These are phyloP conservation scores for Chaetothyriales sp. DNA, from an alignment of 2,329 filamentous ascomycete species.

Conservation along the genomic window DNA sequence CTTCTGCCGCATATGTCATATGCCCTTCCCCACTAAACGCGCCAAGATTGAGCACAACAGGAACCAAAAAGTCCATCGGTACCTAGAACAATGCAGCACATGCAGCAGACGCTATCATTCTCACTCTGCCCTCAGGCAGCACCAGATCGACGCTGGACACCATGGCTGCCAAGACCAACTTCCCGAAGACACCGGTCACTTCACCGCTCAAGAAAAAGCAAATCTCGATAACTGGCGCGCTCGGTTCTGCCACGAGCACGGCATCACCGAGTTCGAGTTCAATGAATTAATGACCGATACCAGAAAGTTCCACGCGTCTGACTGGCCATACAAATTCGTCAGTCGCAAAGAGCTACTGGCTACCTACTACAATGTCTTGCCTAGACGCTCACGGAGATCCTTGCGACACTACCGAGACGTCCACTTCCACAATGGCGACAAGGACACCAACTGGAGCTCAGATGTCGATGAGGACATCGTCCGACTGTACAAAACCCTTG, in stretches of 20 bases:
- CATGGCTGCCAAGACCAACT: slow-evolving; percentile 6
- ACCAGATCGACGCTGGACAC: slow-evolving; percentile 9
- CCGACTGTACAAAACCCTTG: slow-evolving; percentile 20
- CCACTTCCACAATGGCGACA: slow-evolving; percentile 28
- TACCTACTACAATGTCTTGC: slow-evolving; percentile 24
- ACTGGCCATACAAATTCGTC: slow-evolving; percentile 12
- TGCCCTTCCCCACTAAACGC: slow-evolving; percentile 1
- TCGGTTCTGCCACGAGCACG: slow-evolving; percentile 13
- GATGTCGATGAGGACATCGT: slow-evolving; percentile 31
- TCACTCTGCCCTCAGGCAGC: slow-evolving; percentile 5
- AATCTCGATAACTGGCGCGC: slow-evolving; percentile 13
- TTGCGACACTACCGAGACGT: slow-evolving; percentile 30
- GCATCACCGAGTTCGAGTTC: slow-evolving; percentile 12
- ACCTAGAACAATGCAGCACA: slow-evolving; percentile 3
- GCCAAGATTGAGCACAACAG: slow-evolving; percentile 4
- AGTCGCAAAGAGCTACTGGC: slow-evolving; percentile 25
- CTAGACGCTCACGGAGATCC: slow-evolving; percentile 25
- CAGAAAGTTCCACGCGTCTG: slow-evolving; percentile 2
- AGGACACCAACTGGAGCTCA: slow-evolving; percentile 26
- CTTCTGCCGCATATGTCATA: slow-evolving; percentile 8
- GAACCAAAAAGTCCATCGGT: slow-evolving; percentile 4
- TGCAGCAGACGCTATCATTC: slow-evolving; percentile 8
- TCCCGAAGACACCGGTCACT: slow-evolving; percentile 9
- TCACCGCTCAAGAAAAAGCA: slow-evolving; percentile 11
- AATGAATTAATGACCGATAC: slow-evolving; percentile 18